Evolutionary conservation across 495 filamentous ascomycete species (phyloP), one percentile per base, ranked within the genome.

Genomic region (Ramalina intermedia): DNA sequence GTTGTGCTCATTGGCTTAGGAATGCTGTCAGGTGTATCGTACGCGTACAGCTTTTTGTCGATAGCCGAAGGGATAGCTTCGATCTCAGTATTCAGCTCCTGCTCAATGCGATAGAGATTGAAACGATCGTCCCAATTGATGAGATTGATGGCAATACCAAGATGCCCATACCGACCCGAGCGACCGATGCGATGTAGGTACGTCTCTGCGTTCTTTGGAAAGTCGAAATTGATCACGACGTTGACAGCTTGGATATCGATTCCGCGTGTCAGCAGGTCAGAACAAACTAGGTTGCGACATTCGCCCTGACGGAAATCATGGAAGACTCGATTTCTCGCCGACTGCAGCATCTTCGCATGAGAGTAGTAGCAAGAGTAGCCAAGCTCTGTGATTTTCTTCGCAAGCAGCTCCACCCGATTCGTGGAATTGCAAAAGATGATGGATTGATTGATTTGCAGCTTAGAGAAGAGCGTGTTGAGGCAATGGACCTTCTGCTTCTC

Each of bases 391-490:
- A 99, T 99, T 65, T 96, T 99, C 72, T 99, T 99, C 33, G 91
- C 91, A 17, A 99, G 75, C 16, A 99, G 72, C 64, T 99, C 91
- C 16, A 99, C 91, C 40, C 91, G 87, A 61, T 95, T 96, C 37
- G 91, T 96, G 37, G 93, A 96, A 63, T 99, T 99, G 73, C 91
- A 99, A 70, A 99, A 99, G 59, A 99, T 99, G 69, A 99, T 99
- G 43, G 93, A 96, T 71, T 99, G 91, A 65, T 99, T 99, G 68
- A 99, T 99, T 66, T 96, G 91, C 12, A 99, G 79, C 68, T 95
- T 95, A 46, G 85, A 93, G 73, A 99, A 99, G 37, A 99, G 80
- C 1, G 91, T 99, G 68, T 99, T 99, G 37, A 99, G 70, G 63
- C 91, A 99, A 68, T 96, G 93, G 8, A 99, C 93, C 67, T 99